A percentile compares a stretch with the other conserved stretches of the same genome.
Conservation (phyloP, 495 filamentous ascomycete species). For the Penicillium tannophilum region DNA sequence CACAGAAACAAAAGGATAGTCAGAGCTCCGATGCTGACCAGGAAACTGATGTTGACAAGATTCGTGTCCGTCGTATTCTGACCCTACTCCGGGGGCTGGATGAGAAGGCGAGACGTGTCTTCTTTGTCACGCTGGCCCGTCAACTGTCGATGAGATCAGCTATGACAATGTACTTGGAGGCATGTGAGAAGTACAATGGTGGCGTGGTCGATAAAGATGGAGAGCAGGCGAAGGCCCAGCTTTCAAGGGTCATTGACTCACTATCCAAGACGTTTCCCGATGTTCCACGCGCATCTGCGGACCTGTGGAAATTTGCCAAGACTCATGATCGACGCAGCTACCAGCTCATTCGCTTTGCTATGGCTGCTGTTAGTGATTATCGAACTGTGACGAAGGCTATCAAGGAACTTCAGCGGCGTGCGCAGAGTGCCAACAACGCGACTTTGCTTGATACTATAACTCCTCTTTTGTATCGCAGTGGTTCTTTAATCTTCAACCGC, state of each 20-base stretch:
- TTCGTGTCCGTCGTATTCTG: constrained; percentile 82
- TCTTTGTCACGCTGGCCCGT: constrained; percentile 81
- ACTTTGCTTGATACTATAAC: constrained; percentile 74
- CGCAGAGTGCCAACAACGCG: constrained; percentile 63
- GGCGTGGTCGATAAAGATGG: constrained; percentile 77
- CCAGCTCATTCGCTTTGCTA: constrained; percentile 82
- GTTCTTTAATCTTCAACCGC: constrained; percentile 85
- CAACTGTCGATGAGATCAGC: constrained; percentile 70
- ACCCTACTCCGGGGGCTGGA: constrained; percentile 79
- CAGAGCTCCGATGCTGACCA: constrained; percentile 48
- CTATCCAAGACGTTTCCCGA: constrained; percentile 77
- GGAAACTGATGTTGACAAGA: constrained; percentile 74
- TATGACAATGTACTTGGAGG: constrained; percentile 69
- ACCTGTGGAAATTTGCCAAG: constrained; percentile 90
- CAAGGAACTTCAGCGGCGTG: constrained; percentile 82
- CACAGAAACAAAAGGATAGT: constrained; percentile 58
- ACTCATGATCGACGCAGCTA: constrained; percentile 88
- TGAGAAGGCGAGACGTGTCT: constrained; percentile 75
- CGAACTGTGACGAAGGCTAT: constrained; percentile 85
- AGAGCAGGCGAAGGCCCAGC: constrained; percentile 64
- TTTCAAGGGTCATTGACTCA: constrained; percentile 67
- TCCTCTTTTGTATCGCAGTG: constrained; percentile 81
- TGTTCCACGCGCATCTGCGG: constrained; percentile 59
- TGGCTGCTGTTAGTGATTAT: constrained; percentile 87
- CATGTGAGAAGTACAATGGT: constrained; percentile 83